Percentiles rank a stretch among this genome's conserved stretches.
These are phyloP conservation scores for Hyphopichia burtonii DNA, from an alignment of 1,139 yeast genomes.

Conservation along the genomic window DNA sequence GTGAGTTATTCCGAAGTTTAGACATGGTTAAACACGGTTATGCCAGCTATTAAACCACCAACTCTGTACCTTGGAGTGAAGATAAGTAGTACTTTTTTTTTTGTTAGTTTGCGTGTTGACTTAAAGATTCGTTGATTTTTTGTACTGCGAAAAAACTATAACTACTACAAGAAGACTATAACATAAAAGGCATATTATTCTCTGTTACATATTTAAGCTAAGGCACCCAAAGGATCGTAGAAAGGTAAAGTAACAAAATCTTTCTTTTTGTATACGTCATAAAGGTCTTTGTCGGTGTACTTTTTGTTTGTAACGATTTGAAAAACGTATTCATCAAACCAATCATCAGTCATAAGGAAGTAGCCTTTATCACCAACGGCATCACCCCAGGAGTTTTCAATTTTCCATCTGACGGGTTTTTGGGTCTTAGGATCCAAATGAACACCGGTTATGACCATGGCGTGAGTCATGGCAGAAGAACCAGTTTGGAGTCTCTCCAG, in stretches of 20 bases:
- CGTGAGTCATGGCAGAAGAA: slow-evolving; percentile 76
- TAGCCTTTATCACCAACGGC: slow-evolving; percentile 73
- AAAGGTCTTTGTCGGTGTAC: slow-evolving; percentile 44
- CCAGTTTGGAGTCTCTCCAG: slow-evolving; percentile 55
- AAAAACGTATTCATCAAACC: slow-evolving; percentile 80
- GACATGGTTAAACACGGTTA: too few relatives aligned
- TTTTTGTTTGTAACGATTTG: slow-evolving; percentile 71
- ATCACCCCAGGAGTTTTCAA: slow-evolving; percentile 86
- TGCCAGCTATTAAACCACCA: too few relatives aligned
- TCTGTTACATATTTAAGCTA: slow-evolving; percentile 41
- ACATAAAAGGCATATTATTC: neutral
- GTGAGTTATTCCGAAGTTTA: neutral
- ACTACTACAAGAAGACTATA: too few relatives aligned
- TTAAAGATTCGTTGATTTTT: neutral
- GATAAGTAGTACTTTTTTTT: too few relatives aligned
- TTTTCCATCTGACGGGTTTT: slow-evolving; percentile 72
- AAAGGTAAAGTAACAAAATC: slow-evolving; percentile 63
- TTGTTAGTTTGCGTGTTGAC: neutral
- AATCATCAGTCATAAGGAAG: slow-evolving; percentile 78
- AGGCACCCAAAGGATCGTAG: slow-evolving; percentile 87
- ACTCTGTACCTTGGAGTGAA: too few relatives aligned
- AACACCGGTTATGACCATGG: slow-evolving; percentile 78
- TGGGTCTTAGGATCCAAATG: slow-evolving; percentile 43
- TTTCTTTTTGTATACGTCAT: slow-evolving; percentile 49
- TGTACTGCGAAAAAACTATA: neutral